phyloP scores from a whole-genome alignment of 345 rosid genomes.

The Populus alba region DNA sequence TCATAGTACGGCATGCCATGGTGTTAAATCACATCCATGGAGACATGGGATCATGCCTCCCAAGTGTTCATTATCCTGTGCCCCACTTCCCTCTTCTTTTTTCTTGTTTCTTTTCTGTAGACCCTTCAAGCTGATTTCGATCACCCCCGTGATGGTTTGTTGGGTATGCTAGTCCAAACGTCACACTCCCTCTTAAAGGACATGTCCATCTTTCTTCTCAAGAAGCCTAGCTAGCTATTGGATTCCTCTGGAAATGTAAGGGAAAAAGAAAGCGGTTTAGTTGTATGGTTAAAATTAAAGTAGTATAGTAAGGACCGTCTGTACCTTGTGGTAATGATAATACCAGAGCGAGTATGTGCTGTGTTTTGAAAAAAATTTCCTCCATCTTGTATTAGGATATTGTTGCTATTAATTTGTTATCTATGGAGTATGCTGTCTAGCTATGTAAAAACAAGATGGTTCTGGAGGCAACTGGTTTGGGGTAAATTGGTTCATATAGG shows the following conservation, averaged over 20 bases:
- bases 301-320: too few species aligned
- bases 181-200: too few species aligned
- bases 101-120: background rate
- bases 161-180: background rate
- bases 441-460: background rate
- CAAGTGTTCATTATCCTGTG: background rate
- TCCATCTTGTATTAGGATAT: background rate
- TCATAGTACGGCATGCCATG: background rate
- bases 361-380: background rate
- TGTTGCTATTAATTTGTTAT: background rate
- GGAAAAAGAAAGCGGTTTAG: too few species aligned
- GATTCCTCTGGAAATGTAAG: too few species aligned
- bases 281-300: too few species aligned
- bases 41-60: constrained; percentile 10
- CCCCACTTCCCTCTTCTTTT: background rate
- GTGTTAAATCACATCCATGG: constrained; percentile 24
- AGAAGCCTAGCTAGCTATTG: too few species aligned
- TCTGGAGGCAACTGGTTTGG: background rate
- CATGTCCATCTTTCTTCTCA: too few species aligned
- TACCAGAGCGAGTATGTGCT: too few species aligned
- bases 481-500: background rate
- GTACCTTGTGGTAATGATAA: too few species aligned
- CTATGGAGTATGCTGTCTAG: background rate
- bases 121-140: background rate
- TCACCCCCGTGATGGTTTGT: background rate